phyloP scores from a whole-genome alignment of 306 rosid species.

The Pterocarpus santalinus region DNA sequence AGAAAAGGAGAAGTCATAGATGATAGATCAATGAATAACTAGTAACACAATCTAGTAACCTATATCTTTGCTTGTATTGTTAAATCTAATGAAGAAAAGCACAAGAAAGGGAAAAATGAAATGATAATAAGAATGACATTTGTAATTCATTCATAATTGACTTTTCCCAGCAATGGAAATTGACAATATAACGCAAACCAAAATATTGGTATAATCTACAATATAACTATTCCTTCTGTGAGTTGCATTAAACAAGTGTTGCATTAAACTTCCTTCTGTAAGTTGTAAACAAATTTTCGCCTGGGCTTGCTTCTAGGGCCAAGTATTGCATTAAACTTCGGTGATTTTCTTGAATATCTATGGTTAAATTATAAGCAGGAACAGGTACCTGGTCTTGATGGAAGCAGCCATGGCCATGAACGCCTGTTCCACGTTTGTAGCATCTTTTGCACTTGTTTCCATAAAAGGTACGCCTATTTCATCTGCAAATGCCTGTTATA shows the following conservation, averaged over 20 bases:
- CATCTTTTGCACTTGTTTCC: slow-evolving; percentile 67
- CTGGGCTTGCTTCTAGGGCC: neutral
- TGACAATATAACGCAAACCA: neutral
- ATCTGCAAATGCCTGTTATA: slow-evolving; percentile 59
- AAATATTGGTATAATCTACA: neutral
- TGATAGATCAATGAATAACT: neutral
- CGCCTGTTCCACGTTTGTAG: slow-evolving; percentile 63
- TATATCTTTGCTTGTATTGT: slow-evolving; percentile 15
- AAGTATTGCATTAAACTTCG: neutral
- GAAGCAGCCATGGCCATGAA: slow-evolving; percentile 64
- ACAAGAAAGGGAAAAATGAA: neutral
- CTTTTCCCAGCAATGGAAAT: slow-evolving; percentile 12
- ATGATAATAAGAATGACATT: neutral
- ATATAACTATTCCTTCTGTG: neutral
- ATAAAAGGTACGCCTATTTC: slow-evolving; percentile 62
- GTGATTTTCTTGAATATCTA: slow-evolving; percentile 9
- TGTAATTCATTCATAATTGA: neutral
- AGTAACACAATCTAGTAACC: neutral
- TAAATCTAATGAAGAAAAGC: neutral
- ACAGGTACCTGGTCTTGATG: slow-evolving; percentile 54
- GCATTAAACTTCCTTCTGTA: neutral
- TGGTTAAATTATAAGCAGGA: neutral
- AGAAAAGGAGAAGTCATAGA: neutral
- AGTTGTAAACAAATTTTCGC: neutral
- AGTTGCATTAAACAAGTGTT: no score